Conservation (phyloP, 345 rosid species). For the Lumnitzera racemosa region DNA sequence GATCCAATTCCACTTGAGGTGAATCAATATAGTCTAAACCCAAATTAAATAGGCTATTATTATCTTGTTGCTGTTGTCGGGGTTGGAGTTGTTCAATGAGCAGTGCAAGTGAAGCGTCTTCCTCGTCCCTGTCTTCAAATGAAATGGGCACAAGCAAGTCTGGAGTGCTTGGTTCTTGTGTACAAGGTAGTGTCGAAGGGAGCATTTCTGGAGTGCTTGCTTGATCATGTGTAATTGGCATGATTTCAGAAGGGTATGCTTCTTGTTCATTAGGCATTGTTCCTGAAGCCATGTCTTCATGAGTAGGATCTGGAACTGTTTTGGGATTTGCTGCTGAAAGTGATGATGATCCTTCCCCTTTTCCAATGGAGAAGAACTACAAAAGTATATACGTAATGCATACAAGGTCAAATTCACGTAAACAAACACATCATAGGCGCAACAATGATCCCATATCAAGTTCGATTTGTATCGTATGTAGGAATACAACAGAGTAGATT, state of each 20-base stretch:
- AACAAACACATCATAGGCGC: not conserved
- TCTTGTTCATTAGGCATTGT: no score
- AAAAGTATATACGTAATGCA: not conserved
- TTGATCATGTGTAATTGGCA: no score
- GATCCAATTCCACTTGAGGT: no score
- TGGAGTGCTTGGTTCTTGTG: not conserved
- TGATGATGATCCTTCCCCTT: conserved; percentile 5
- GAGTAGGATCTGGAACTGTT: not conserved
- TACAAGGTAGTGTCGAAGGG: no score
- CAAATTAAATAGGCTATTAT: conserved; percentile 11
- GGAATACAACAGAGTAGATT: no score
- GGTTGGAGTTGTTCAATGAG: conserved; percentile 43
- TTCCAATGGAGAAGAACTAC: conserved; percentile 56
- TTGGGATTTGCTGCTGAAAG: conserved; percentile 7
- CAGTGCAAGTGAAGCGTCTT: conserved; percentile 36
- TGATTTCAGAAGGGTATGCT: no score
- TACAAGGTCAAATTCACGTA: no score
- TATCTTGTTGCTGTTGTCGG: conserved; percentile 26
- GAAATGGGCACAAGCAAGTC: not conserved
- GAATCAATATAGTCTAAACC: conserved; percentile 3
- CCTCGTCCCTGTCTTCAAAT: conserved; percentile 36
- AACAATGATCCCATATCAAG: no score
- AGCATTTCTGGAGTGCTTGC: no score
- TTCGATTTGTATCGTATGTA: no score
- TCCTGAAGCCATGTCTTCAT: not conserved